Conservation (phyloP, 202 grass and related monocot species). For the Carex arenaria region DNA sequence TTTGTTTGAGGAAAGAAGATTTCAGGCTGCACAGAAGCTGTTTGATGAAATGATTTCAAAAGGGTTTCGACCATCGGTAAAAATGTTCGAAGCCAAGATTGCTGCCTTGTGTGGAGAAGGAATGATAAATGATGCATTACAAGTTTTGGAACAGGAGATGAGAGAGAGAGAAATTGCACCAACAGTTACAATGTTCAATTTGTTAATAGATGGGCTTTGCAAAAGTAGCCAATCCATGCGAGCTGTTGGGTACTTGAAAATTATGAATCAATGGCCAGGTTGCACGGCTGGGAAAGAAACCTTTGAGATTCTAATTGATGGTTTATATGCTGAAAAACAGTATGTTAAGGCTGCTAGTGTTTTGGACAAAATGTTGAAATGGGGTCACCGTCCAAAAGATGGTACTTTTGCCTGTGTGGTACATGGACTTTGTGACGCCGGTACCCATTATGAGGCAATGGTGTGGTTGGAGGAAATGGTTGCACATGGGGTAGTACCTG, state of each 20-base stretch:
- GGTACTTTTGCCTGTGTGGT: slow-evolving; percentile 43
- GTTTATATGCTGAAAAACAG: slow-evolving; percentile 47
- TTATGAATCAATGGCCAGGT: slow-evolving; percentile 51
- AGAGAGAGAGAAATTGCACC: slow-evolving; percentile 48
- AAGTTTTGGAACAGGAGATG: slow-evolving; percentile 58
- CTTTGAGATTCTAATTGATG: slow-evolving; percentile 50
- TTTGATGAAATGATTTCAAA: slow-evolving; percentile 61
- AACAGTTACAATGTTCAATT: slow-evolving; percentile 53
- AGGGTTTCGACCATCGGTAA: slow-evolving; percentile 49
- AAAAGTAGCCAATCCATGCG: slow-evolving; percentile 40
- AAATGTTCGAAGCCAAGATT: slow-evolving; percentile 54
- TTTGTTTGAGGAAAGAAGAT: slow-evolving; percentile 45
- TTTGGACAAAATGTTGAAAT: slow-evolving; percentile 73
- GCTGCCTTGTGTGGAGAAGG: slow-evolving; percentile 46
- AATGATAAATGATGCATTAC: slow-evolving; percentile 41
- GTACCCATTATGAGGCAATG: slow-evolving; percentile 61
- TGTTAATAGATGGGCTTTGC: slow-evolving; percentile 70
- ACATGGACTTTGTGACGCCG: slow-evolving; percentile 51
- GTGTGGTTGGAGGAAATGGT: slow-evolving; percentile 92
- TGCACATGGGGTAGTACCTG: slow-evolving; percentile 50
- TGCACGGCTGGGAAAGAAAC: slow-evolving; percentile 59
- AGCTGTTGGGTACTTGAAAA: slow-evolving; percentile 58
- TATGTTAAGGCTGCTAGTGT: slow-evolving; percentile 42
- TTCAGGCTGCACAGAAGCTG: slow-evolving; percentile 47
- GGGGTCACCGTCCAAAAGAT: slow-evolving; percentile 37